phyloP scores from a whole-genome alignment of 495 filamentous ascomycete genomes.

The Stereocaulon alpinum region DNA sequence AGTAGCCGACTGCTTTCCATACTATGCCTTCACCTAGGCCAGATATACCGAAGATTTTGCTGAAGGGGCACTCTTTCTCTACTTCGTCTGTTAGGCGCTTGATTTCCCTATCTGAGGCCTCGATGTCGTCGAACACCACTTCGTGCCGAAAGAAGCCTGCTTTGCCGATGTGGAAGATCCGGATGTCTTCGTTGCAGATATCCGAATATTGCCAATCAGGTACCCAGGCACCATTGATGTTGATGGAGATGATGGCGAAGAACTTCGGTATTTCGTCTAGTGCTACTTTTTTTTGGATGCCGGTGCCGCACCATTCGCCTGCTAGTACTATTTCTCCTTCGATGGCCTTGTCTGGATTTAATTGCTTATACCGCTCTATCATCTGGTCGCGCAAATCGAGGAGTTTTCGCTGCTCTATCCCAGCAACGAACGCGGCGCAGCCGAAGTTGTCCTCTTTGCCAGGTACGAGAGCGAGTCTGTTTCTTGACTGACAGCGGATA shows the following conservation, averaged over 20 bases:
- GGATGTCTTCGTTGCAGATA: constrained; percentile 17
- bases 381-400: constrained; percentile 14
- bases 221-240: constrained; percentile 25
- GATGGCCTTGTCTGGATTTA: constrained; percentile 17
- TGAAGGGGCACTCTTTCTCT: constrained; percentile 27
- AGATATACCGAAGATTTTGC: constrained; percentile 21
- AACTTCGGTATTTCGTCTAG: constrained; percentile 21
- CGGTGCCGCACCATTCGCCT: constrained; percentile 30
- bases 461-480: constrained; percentile 7
- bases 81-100: constrained; percentile 20
- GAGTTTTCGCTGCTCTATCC: neutral
- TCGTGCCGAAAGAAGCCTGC: constrained; percentile 20
- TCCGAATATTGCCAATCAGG: constrained; percentile 21
- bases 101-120: constrained; percentile 15
- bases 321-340: constrained; percentile 24
- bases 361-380: constrained; percentile 11
- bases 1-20: constrained; percentile 23
- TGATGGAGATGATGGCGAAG: constrained; percentile 28
- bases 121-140: constrained; percentile 17
- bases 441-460: constrained; percentile 21
- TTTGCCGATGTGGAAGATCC: constrained; percentile 30
- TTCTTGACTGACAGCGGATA: constrained; percentile 26
- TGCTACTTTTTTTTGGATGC: constrained; percentile 28
- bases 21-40: constrained; percentile 32
- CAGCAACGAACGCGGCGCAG: constrained; percentile 14